These are phyloP conservation scores for Teratosphaeriaceae sp. DNA, from an alignment of 2,329 filamentous ascomycete species.

Conservation along the genomic window DNA sequence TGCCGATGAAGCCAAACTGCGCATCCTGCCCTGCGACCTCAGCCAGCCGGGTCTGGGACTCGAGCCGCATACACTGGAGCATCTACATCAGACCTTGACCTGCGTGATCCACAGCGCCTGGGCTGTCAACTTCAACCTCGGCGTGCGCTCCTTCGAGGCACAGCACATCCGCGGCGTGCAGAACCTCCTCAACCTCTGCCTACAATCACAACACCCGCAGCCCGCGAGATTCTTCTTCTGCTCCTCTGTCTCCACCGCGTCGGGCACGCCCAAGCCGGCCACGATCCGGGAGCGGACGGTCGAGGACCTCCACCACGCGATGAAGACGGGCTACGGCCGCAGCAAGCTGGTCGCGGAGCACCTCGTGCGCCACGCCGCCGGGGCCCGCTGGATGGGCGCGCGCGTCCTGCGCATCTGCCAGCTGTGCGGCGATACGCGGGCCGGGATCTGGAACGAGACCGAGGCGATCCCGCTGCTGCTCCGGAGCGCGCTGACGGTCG, in stretches of 20 bases:
- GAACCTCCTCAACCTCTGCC: slow-evolving; percentile 23
- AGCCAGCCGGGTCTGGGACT: slow-evolving; percentile 22
- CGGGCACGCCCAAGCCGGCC: slow-evolving; percentile 33
- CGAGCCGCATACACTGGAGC: slow-evolving; percentile 13
- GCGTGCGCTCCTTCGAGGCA: slow-evolving; percentile 27
- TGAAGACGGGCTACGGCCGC: slow-evolving; percentile 33
- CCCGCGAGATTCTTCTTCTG: slow-evolving; percentile 31
- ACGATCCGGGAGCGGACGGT: slow-evolving; percentile 28
- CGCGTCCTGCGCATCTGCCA: slow-evolving; percentile 22
- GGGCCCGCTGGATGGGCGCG: slow-evolving; percentile 17
- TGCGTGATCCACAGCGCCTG: slow-evolving; percentile 33
- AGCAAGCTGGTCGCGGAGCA: slow-evolving; percentile 31
- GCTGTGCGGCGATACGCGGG: slow-evolving; percentile 18
- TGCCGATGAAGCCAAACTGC: slow-evolving; percentile 10
- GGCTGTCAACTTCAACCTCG: slow-evolving; percentile 34
- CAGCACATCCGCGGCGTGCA: slow-evolving; percentile 26
- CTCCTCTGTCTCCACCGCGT: slow-evolving; percentile 43
- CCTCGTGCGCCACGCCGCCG: slow-evolving; percentile 26
- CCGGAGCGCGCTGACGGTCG: slow-evolving; percentile 32
- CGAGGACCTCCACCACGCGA: slow-evolving; percentile 19
- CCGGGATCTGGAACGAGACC: slow-evolving; percentile 32
- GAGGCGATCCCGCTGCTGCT: slow-evolving; percentile 41
- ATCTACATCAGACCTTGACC: slow-evolving; percentile 18
- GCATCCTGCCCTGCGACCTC: slow-evolving; percentile 31
- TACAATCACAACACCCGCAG: slow-evolving; percentile 28